Percentiles rank a stretch among this genome's conserved stretches.
Conservation (phyloP, 129 eudicot genomes). For the Pulicaria dysenterica region DNA sequence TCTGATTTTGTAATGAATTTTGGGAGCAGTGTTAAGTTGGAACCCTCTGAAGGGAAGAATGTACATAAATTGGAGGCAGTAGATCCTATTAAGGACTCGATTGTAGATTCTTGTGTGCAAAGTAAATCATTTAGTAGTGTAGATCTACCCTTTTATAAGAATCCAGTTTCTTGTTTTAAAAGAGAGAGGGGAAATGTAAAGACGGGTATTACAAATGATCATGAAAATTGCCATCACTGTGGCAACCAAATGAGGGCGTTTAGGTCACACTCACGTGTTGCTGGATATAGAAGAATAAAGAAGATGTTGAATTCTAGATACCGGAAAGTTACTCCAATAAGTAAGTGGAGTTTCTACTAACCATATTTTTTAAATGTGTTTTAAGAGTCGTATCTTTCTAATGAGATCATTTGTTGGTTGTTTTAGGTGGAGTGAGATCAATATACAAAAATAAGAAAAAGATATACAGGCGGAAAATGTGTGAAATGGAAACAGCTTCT, state of each 20-base stretch:
- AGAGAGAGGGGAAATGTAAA: slow-evolving; percentile 63
- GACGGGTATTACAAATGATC: slow-evolving; percentile 66
- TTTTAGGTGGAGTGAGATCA: slow-evolving; percentile 30
- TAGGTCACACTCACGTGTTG: slow-evolving; percentile 47
- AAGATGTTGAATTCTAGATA: slow-evolving; percentile 67
- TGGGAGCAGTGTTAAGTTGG: slow-evolving; percentile 40
- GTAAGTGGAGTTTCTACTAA: slow-evolving; percentile 42
- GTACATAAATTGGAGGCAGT: slow-evolving; percentile 36
- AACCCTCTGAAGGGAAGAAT: slow-evolving; percentile 25
- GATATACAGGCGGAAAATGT: slow-evolving; percentile 20
- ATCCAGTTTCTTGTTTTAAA: slow-evolving; percentile 45
- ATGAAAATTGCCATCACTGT: slow-evolving; percentile 54
- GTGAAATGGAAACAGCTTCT: slow-evolving; percentile 46
- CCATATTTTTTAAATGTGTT: neutral
- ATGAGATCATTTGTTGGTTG: neutral
- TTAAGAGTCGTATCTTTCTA: neutral
- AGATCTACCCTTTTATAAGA: slow-evolving; percentile 54
- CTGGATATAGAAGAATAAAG: slow-evolving; percentile 61
- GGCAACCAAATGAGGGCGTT: slow-evolving; percentile 55
- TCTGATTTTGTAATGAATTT: slow-evolving; percentile 44
- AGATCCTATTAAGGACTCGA: slow-evolving; percentile 42
- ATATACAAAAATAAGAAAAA: no score
- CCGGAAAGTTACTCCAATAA: slow-evolving; percentile 58
- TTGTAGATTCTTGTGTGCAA: slow-evolving; percentile 50
- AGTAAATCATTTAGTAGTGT: slow-evolving; percentile 58